Evolutionary conservation across 2,329 filamentous ascomycete genomes (phyloP).

Genomic region (Didymella keratinophila): DNA sequence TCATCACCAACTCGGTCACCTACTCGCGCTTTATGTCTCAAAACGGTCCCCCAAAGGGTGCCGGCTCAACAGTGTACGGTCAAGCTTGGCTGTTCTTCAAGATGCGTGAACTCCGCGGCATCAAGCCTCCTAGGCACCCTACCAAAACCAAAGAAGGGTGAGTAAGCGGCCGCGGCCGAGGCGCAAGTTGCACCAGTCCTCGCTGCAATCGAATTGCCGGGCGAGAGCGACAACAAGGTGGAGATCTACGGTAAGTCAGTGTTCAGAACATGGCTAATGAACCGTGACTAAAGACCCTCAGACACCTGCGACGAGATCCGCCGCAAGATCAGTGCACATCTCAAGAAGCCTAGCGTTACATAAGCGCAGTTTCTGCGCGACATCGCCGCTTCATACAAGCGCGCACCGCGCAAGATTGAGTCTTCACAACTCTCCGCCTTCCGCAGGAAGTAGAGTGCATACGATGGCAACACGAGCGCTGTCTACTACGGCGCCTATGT

Average conservation of each 20-base stretch:
- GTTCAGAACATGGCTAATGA: neutral
- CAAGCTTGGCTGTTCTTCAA: slow-evolving; percentile 56
- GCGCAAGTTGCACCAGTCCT: neutral
- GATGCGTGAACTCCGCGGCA: slow-evolving; percentile 58
- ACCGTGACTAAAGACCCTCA: neutral
- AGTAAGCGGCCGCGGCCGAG: neutral
- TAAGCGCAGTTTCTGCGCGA: neutral
- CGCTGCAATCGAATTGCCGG: neutral
- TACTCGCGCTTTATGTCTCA: slow-evolving; percentile 26
- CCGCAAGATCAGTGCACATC: neutral
- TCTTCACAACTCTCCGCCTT: neutral
- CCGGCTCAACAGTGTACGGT: neutral
- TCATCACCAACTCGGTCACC: slow-evolving; percentile 48
- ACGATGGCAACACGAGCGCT: neutral
- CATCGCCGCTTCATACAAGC: neutral
- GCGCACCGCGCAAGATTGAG: neutral
- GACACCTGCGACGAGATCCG: neutral
- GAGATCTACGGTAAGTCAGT: neutral
- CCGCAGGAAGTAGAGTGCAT: neutral
- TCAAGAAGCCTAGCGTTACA: neutral
- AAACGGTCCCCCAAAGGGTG: neutral
- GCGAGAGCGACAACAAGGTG: neutral
- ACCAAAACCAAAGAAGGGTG: slow-evolving; percentile 17
- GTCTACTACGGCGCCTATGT: neutral
- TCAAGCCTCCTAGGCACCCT: slow-evolving; percentile 39